Evolutionary conservation across 352 stramenopile genomes (phyloP), one percentile per base, ranked within the genome.

Genomic region (Phytophthora cajani): DNA sequence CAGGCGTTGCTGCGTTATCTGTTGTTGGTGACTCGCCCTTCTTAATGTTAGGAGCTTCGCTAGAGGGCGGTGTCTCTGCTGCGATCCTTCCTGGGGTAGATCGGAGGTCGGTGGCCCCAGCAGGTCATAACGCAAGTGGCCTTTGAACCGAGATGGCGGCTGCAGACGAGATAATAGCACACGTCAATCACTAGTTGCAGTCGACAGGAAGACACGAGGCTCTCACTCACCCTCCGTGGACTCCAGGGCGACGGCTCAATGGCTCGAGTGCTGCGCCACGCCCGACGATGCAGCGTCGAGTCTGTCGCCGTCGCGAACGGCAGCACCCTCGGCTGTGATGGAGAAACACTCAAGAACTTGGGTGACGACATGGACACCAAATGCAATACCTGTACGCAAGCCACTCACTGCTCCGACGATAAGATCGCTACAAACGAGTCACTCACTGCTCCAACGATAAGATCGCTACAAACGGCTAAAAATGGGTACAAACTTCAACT

Each of bases 261-360:
- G 1, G 80, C 80, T 14, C 61, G 69, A 0, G 82, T 78, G 23
- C 80, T 91, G 1, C 78, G 71, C 85, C 85, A 92, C 46, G 68
- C 69, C 0, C 69, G 72, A 10, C 85, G 81, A 57, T 91, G 85
- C 17, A 91, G 51, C 14, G 80, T 89, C 46, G 75, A 63, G 64
- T 92, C 85, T 3, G 85, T 90, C 32, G 83, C 67, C 5, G 66
- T 80, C 9, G 82, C 73, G 64, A 90, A 91, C 32, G 85, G 82
- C 14, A 77, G 72, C 32, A 65, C 46, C 32, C 63, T 67, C 5
- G n/a, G 59, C 52, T 65, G 54, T 9, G 55, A 62, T 9, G 70
- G 59, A 1, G 47, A 69, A 0, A 56, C 14, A n/a, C 2, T 62
- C 10, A 44, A 42, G 2, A 51, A 59, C 19, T 57, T 61, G 2